phyloP scores from a whole-genome alignment of 2,329 filamentous ascomycete species.

The Pseudogymnoascus verrucosus region DNA sequence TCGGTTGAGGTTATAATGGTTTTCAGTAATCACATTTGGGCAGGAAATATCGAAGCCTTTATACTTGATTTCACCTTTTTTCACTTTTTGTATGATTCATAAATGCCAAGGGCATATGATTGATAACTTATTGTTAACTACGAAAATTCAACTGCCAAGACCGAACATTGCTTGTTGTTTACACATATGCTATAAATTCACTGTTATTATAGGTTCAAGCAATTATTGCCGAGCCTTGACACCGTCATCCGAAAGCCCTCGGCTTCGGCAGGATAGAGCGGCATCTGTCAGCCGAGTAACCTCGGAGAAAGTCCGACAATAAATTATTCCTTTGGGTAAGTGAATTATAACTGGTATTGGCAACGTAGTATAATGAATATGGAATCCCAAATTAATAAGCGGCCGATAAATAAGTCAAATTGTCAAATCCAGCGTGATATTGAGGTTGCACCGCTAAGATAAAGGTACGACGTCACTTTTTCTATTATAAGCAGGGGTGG shows the following conservation, averaged over 20 bases:
- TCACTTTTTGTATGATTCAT: conserved; percentile 6
- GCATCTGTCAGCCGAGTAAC: not conserved
- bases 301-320: not conserved
- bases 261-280: not conserved
- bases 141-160: not conserved
- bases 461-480: not conserved
- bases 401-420: not conserved
- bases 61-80: not conserved
- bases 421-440: not conserved
- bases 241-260: not conserved
- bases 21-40: not conserved
- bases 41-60: not conserved
- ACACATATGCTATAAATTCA: not conserved
- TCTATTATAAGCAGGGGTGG: conserved; percentile 6
- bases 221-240: not conserved
- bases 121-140: not conserved
- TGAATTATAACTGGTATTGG: not conserved
- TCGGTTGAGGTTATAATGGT: not conserved
- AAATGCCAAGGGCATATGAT: not conserved
- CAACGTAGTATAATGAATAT: not conserved
- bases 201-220: not conserved
- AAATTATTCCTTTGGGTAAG: not conserved
- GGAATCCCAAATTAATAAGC: not conserved
- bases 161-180: conserved; percentile 1
- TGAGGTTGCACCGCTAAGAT: not conserved